A percentile compares a stretch with the other conserved stretches of the same genome.
These are phyloP conservation scores for Stagonosporopsis chrysanthemi DNA, from an alignment of 2,329 filamentous ascomycete species.

Conservation along the genomic window DNA sequence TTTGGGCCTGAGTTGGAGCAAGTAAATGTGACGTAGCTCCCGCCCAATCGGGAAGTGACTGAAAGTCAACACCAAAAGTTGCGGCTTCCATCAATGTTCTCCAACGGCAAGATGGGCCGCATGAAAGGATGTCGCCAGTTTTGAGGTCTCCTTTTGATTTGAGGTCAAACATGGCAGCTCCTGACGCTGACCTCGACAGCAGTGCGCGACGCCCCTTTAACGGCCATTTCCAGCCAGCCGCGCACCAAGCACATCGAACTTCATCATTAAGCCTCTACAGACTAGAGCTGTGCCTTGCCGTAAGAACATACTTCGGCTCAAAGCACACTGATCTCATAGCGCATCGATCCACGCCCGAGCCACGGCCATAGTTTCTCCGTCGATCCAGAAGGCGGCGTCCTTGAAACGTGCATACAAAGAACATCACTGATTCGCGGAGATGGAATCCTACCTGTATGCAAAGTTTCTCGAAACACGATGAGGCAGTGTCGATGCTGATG, in stretches of 20 bases:
- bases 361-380: slow-evolving; percentile 6
- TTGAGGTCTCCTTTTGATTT: background rate
- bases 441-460: background rate
- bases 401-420: slow-evolving; percentile 2
- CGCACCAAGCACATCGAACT: background rate
- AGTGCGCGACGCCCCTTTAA: too few species aligned
- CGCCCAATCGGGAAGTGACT: background rate
- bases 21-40: slow-evolving; percentile 11
- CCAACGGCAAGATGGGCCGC: background rate
- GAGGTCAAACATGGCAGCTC: background rate
- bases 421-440: slow-evolving; percentile 8
- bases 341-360: slow-evolving; percentile 3
- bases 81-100: background rate
- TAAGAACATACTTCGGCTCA: background rate
- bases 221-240: background rate
- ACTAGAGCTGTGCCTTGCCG: background rate
- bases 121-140: background rate
- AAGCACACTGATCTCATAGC: slow-evolving; percentile 8
- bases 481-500: slow-evolving; percentile 10
- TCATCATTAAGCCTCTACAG: background rate
- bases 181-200: background rate
- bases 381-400: background rate
- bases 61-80: slow-evolving; percentile 12
- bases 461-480: slow-evolving; percentile 1
- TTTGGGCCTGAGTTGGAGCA: slow-evolving; percentile 2